These are phyloP conservation scores for Suhomyces chickasaworum DNA, from an alignment of 1,139 yeast genomes.

Conservation along the genomic window DNA sequence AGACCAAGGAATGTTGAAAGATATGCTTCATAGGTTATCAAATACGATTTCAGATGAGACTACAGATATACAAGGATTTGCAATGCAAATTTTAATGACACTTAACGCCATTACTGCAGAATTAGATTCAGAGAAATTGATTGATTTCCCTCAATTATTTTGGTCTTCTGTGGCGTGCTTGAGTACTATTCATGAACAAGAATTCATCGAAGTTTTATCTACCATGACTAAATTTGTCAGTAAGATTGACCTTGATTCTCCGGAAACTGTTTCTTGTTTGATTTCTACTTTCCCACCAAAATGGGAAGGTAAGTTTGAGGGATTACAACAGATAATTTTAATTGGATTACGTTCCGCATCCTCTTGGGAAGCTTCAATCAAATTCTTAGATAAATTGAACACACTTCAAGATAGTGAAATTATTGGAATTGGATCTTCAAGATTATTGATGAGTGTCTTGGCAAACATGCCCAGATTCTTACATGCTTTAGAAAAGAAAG, in stretches of 20 bases:
- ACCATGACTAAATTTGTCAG: slow-evolving; percentile 80
- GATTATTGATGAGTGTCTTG: slow-evolving; percentile 71
- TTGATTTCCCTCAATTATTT: slow-evolving; percentile 88
- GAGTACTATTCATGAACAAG: slow-evolving; percentile 89
- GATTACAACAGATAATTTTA: slow-evolving; percentile 76
- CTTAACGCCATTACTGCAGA: slow-evolving; percentile 89
- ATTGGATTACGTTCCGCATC: slow-evolving; percentile 81
- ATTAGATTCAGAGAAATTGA: slow-evolving; percentile 71
- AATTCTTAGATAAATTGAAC: slow-evolving; percentile 72
- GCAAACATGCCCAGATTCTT: slow-evolving; percentile 83
- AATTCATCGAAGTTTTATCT: slow-evolving; percentile 83
- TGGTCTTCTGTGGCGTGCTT: slow-evolving; percentile 96
- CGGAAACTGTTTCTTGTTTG: slow-evolving; percentile 80
- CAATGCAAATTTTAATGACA: slow-evolving; percentile 97
- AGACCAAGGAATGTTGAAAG: slow-evolving; percentile 87
- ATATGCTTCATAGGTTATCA: slow-evolving; percentile 90
- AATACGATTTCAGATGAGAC: slow-evolving; percentile 91
- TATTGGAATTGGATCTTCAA: slow-evolving; percentile 69
- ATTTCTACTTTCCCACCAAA: slow-evolving; percentile 88
- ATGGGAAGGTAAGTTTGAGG: slow-evolving; percentile 95
- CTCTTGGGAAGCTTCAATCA: slow-evolving; percentile 77
- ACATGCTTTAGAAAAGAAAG: slow-evolving; percentile 68
- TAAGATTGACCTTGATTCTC: slow-evolving; percentile 83
- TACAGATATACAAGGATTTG: slow-evolving; percentile 90
- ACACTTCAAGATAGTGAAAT: slow-evolving; percentile 71